A percentile compares a stretch with the other conserved stretches of the same genome.
phyloP scores from a whole-genome alignment of 306 rosid genomes.

The Sphenostylis stenocarpa region DNA sequence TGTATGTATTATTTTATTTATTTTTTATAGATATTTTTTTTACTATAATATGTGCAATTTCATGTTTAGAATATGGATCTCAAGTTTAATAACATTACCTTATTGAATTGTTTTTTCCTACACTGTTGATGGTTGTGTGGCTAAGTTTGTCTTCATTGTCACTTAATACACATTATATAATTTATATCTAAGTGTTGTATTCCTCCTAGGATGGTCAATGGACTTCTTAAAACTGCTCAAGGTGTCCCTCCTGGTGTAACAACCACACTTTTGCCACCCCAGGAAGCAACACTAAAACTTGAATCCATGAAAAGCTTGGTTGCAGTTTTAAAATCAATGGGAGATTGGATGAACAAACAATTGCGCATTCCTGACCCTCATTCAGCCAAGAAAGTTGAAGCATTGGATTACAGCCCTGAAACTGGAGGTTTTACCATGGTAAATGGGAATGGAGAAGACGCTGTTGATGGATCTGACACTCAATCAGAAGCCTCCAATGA shows the following conservation, averaged over 20 bases:
- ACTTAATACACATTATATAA: constrained; percentile 19
- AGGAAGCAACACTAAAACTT: constrained; percentile 83
- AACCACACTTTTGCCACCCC: constrained; percentile 89
- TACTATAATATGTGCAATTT: constrained; percentile 19
- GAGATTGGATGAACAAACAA: constrained; percentile 96
- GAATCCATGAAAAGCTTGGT: constrained; percentile 97
- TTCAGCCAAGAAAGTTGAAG: constrained; percentile 65
- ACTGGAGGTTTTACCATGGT: constrained; percentile 51
- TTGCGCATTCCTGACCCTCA: constrained; percentile 87
- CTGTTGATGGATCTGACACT: constrained; percentile 78
- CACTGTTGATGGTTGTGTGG: not conserved
- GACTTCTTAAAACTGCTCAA: constrained; percentile 99
- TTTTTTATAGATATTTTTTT: constrained; percentile 18
- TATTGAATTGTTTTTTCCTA: not conserved
- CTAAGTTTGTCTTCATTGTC: constrained; percentile 29
- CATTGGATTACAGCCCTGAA: constrained; percentile 53
- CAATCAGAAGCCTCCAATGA: constrained; percentile 78
- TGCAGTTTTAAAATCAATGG: constrained; percentile 78
- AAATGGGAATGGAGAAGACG: constrained; percentile 82
- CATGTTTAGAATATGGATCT: constrained; percentile 22
- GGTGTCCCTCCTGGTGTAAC: constrained; percentile 95
- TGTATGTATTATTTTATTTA: constrained; percentile 31
- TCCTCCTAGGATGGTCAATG: constrained; percentile 91
- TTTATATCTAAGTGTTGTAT: constrained; percentile 25
- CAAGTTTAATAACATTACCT: constrained; percentile 20